Conservation (phyloP, 1,139 yeast species). For the Diutina ranongensis region DNA sequence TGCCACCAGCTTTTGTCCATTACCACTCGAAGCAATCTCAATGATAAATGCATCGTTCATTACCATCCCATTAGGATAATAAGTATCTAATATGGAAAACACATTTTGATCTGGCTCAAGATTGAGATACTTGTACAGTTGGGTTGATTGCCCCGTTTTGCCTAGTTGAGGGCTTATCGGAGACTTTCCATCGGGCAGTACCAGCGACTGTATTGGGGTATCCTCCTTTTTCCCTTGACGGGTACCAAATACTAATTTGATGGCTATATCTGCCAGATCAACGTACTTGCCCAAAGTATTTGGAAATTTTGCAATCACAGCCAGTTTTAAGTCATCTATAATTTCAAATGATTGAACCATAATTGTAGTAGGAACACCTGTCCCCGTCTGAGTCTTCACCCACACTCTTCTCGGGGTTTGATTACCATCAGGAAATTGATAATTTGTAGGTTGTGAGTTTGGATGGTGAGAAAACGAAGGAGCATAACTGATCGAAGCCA, state of each 20-base stretch:
- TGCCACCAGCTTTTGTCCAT: background rate
- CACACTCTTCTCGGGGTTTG: slow-evolving; percentile 36
- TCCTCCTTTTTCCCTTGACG: background rate
- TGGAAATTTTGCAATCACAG: slow-evolving; percentile 54
- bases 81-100: slow-evolving; percentile 45
- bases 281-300: slow-evolving; percentile 47
- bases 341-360: slow-evolving; percentile 42
- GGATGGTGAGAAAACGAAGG: background rate
- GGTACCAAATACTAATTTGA: background rate
- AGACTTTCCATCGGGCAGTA: slow-evolving; percentile 1
- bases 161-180: background rate
- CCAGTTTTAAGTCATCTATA: slow-evolving; percentile 62
- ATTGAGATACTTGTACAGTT: background rate
- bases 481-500: background rate
- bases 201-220: background rate
- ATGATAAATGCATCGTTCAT: slow-evolving; percentile 58
- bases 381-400: slow-evolving; percentile 46
- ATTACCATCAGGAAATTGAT: background rate
- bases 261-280: slow-evolving; percentile 61
- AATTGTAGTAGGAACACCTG: slow-evolving; percentile 59
- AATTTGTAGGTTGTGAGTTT: background rate
- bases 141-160: background rate
- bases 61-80: slow-evolving; percentile 58
- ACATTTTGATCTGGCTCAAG: slow-evolving; percentile 59
- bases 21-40: slow-evolving; percentile 17